Evolutionary conservation across 495 filamentous ascomycete genomes (phyloP).

Genomic region (Xeromyces bisporus): DNA sequence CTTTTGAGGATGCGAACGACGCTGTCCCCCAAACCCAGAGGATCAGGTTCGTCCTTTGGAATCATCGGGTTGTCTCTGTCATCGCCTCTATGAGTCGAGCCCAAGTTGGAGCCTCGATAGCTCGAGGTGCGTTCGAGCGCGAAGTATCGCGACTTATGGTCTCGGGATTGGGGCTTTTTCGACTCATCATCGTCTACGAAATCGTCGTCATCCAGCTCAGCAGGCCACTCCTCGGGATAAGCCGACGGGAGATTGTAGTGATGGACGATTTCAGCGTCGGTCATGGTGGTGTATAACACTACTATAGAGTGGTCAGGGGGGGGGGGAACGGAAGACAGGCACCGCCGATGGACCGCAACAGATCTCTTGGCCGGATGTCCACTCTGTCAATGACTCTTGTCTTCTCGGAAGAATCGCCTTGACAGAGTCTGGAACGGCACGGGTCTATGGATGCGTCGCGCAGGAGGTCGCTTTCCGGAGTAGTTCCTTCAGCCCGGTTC

Average conservation of each 20-base stretch:
- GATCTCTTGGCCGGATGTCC: no score
- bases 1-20: conserved; percentile 67
- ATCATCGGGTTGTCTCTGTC: conserved; percentile 59
- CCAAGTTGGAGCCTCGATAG: conserved; percentile 47
- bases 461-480: no score
- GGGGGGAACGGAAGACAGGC: no score
- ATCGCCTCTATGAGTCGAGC: conserved; percentile 49
- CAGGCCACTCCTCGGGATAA: conserved; percentile 74
- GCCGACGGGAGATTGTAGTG: conserved; percentile 75
- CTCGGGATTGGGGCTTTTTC: conserved; percentile 32
- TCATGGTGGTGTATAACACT: no score
- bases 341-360: no score
- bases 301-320: conserved; percentile 1
- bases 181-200: conserved; percentile 44
- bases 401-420: no score
- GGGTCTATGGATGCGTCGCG: no score
- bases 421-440: no score
- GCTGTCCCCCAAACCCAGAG: conserved; percentile 62
- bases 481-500: neutral
- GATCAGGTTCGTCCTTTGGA: conserved; percentile 81
- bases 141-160: conserved; percentile 65
- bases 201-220: conserved; percentile 59
- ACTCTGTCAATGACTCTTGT: no score
- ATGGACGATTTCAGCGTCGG: conserved; percentile 61
- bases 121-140: conserved; percentile 60